Evolutionary conservation across 495 filamentous ascomycete genomes (phyloP).

Genomic region (Xylaria scruposa): DNA sequence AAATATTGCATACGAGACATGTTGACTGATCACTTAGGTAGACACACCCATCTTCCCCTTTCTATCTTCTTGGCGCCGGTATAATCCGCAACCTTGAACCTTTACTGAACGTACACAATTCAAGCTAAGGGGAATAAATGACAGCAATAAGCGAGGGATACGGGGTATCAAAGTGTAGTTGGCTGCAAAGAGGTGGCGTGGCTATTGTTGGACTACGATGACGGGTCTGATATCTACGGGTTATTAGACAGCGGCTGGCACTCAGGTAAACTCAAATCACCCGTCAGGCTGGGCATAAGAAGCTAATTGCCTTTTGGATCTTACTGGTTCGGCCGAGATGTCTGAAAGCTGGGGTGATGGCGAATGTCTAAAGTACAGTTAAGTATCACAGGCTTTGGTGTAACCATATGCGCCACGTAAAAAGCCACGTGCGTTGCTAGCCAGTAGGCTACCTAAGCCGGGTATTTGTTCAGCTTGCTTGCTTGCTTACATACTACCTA

Average conservation of each 20-base stretch:
- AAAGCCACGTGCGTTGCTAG: no score
- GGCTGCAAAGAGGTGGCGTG: not conserved
- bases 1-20: slow-evolving; percentile 24
- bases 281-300: not conserved
- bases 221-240: no score
- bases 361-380: no score
- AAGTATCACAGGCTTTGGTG: no score
- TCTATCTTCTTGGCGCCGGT: not conserved
- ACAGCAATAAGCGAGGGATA: not conserved
- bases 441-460: no score
- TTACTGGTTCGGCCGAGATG: no score
- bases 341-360: no score
- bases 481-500: no score
- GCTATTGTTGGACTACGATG: not conserved
- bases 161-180: not conserved
- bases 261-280: not conserved
- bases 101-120: no score
- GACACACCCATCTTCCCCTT: not conserved
- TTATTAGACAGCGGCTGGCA: no score
- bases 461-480: no score
- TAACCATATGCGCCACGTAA: no score
- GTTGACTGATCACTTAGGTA: not conserved
- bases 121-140: not conserved
- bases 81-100: not conserved
- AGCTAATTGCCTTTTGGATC: not conserved